Evolutionary conservation across 2,329 filamentous ascomycete genomes (phyloP), one percentile per base, ranked within the genome.

Genomic region (Myrmaecium sp.): DNA sequence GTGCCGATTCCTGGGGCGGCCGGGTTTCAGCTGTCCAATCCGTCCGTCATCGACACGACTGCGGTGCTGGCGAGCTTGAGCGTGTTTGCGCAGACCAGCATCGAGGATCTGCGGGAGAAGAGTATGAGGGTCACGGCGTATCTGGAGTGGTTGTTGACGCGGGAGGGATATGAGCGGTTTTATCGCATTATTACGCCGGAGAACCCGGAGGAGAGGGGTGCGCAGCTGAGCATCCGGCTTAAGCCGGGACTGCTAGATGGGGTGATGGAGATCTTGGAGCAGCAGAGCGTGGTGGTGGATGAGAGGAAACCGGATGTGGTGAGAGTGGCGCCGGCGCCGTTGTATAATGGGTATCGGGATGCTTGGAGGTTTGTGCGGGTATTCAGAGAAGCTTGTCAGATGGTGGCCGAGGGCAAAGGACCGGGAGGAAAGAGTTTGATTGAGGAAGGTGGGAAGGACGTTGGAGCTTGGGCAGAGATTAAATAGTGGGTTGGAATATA

Each of bases 21-120:
- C 17, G 83, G 83, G 4, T 93, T 71, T 52, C 81, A 92, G 50
- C 50, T 86, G n/a, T 81, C 74, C 26, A 94, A 93, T 47, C 81
- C 78, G 2, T 80, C 71, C 0, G 78, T 74, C 7, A 59, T 89
- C 5, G 81, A 91, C 41, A 64, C 84, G 23, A 77, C 76, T 9
- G 69, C 73, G n/a, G 62, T 92, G 3, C 59, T 69, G 6, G 80
- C 72, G 0, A 74, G 76, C 2, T 57, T 93, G 5, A 70, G 72
- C 14, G 63, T 92, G 14, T 89, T 89, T 47, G 64, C 64, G 35
- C 63, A 71, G 45, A 80, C 81, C 0, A 63, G 55, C 21, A 84
- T 92, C 65, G 46, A 54, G 4, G 64, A 64, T 3, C 51, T 93
- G 23, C 64, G 82, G 17, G 57, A 63, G 31, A 84, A 83, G 49